These are phyloP conservation scores for Stentor roeselii DNA, from an alignment of 73 alveolate species.

Conservation along the genomic window DNA sequence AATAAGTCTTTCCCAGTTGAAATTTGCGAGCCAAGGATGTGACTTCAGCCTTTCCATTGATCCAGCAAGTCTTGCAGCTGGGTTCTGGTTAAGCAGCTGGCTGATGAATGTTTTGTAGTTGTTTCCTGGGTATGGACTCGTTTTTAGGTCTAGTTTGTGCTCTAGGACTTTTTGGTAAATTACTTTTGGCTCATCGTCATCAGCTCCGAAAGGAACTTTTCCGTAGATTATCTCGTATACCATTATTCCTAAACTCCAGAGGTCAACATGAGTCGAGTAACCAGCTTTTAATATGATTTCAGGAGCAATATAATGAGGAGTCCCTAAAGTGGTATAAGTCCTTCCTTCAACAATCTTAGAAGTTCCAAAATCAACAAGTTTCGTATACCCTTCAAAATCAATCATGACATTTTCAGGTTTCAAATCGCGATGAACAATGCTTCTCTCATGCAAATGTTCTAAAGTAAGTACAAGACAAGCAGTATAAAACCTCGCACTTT, in stretches of 20 bases:
- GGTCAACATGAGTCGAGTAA: constrained; percentile 37
- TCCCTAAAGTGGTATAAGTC: constrained; percentile 37
- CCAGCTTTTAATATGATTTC: constrained; percentile 34
- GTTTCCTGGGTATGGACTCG: no score
- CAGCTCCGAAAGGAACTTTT: constrained; percentile 27
- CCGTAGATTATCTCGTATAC: constrained; percentile 32
- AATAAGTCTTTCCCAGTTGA: not conserved
- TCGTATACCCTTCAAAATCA: constrained; percentile 38
- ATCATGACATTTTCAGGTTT: constrained; percentile 42
- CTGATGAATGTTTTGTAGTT: no score
- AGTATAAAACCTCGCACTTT: constrained; percentile 1
- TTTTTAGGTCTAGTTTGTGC: no score
- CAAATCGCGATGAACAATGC: constrained; percentile 27
- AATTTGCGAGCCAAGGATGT: not conserved
- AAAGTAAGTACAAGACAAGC: constrained; percentile 28
- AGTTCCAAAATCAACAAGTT: constrained; percentile 40
- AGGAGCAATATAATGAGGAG: constrained; percentile 42
- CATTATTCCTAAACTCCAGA: constrained; percentile 38
- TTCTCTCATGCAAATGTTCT: constrained; percentile 25
- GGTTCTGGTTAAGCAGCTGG: not conserved
- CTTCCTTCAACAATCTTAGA: constrained; percentile 31
- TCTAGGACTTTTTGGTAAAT: constrained; percentile 29
- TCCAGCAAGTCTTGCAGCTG: not conserved
- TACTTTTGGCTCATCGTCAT: constrained; percentile 23
- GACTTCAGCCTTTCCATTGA: not conserved